phyloP scores from a whole-genome alignment of 176 grass and related monocot genomes.

The Guadua angustifolia region DNA sequence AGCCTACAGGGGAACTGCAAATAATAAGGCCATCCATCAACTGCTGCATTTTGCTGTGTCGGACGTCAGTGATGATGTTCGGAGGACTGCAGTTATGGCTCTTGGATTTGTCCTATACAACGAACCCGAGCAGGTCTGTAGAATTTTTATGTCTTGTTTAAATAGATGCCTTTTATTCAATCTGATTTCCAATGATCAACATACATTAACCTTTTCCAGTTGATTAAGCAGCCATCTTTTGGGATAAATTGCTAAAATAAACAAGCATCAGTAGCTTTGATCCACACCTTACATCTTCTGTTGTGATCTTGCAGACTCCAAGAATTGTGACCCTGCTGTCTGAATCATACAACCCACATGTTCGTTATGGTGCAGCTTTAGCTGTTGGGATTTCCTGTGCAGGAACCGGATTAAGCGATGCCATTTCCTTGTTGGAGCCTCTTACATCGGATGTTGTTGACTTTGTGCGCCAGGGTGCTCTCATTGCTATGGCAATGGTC shows the following conservation, averaged over 20 bases:
- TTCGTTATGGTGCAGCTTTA: slow-evolving; percentile 97
- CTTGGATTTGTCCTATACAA: slow-evolving; percentile 99
- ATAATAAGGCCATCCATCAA: slow-evolving; percentile 99
- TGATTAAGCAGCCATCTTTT: slow-evolving; percentile 15
- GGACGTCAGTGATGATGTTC: slow-evolving; percentile 98
- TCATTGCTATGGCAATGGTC: slow-evolving; percentile 99
- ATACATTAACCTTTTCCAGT: background rate
- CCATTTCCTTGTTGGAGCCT: slow-evolving; percentile 97
- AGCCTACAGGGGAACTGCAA: slow-evolving; percentile 94
- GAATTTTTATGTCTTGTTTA: slow-evolving; percentile 12
- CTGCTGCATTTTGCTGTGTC: slow-evolving; percentile 98
- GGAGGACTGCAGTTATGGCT: slow-evolving; percentile 94
- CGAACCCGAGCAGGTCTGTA: slow-evolving; percentile 85
- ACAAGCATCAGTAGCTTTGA: slow-evolving; percentile 9
- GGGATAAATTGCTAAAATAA: background rate
- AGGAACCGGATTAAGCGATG: slow-evolving; percentile 90
- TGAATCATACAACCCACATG: slow-evolving; percentile 98
- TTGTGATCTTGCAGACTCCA: slow-evolving; percentile 77
- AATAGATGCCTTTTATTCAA: background rate
- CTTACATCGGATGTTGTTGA: slow-evolving; percentile 98
- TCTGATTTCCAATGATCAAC: background rate
- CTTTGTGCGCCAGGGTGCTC: slow-evolving; percentile 95
- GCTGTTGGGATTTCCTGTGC: slow-evolving; percentile 99
- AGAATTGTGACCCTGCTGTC: slow-evolving; percentile 97
- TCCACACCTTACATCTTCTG: slow-evolving; percentile 21